Base-by-base conservation (phyloP, 441 rosid species). In the Hura crepitans region DNA sequence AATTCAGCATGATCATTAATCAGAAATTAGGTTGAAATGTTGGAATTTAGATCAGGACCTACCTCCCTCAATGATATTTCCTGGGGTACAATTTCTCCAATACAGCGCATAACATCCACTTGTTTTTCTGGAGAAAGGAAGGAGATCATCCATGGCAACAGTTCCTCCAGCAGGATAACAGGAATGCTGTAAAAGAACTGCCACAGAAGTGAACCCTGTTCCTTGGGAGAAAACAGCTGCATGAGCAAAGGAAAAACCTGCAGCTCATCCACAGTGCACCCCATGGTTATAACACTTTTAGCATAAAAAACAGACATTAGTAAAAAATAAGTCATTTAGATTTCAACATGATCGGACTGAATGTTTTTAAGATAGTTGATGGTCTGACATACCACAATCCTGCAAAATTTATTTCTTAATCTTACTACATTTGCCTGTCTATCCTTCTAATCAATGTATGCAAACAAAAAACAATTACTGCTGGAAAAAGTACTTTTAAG, bases 231-330 rank as follows among this genome's bases (percentile, higher is more conserved):
- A 78, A 89, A 86, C 65, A 79, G 83, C 75, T 79, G 71, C 74
- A 83, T 65, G 66, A 91, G 79, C 80, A 86, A 77, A 45, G 87
- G 90, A 79, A 85, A 89, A 70, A 89, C 87, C 95, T 91, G 85
- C 82, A 74, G 31, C 65, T 45, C 75, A 70, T 49, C 66, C 68
- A 74, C 25, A 35, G 60, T 89, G 85, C 81, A 73, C 39, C 62
- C 49, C 75, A 70, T 31, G 5, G 68, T 75, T 50, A 51, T 53
- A 47, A 45, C 30, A 57, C 42, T 58, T 17, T 70, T 66, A 50
- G 59, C 63, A 42, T 27, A 45, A 46, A 33, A 46, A 74, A 61
- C 33, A 37, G 37, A 46, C 23, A 54, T 20, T 20, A 51, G 12
- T n/a, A 13, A 15, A 45, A 58, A 53, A n/a, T 27, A 23, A 50